Conservation (phyloP, 495 filamentous ascomycete species). For the Podospora australis region DNA sequence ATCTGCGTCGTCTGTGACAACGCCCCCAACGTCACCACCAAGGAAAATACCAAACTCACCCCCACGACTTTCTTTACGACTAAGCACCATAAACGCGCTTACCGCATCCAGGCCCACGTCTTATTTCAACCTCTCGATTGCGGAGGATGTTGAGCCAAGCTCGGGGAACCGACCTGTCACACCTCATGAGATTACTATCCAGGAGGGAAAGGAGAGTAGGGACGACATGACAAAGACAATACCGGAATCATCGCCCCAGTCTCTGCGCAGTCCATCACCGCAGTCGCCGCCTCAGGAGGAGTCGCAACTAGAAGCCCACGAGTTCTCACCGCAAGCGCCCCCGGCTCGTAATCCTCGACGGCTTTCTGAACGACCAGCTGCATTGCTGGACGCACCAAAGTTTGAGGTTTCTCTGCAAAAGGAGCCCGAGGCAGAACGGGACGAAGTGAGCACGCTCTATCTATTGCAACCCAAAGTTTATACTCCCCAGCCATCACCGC, state of each 20-base stretch:
- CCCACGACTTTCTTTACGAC: constrained; percentile 26
- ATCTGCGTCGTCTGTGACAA: constrained; percentile 23
- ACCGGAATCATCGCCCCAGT: not conserved
- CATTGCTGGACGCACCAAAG: constrained; percentile 8
- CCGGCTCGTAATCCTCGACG: constrained; percentile 27
- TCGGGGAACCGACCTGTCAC: not conserved
- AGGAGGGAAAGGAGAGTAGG: not conserved
- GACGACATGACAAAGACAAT: not conserved
- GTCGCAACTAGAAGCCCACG: not conserved
- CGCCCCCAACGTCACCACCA: constrained; percentile 20
- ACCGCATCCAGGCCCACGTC: constrained; percentile 5
- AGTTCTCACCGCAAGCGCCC: constrained; percentile 10
- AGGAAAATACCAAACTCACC: constrained; percentile 22
- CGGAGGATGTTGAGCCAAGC: not conserved
- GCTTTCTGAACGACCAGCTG: constrained; percentile 19
- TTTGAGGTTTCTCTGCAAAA: constrained; percentile 13
- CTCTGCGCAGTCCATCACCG: not conserved
- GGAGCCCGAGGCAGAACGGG: constrained; percentile 11
- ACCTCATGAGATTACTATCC: not conserved
- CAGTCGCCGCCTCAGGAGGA: not conserved
- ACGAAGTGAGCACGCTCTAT: constrained; percentile 33
- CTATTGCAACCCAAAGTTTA: constrained; percentile 49
- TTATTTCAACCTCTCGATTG: constrained; percentile 17
- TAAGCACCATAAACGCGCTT: constrained; percentile 21
- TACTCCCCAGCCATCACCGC: constrained; percentile 42